Evolutionary conservation across 2,329 filamentous ascomycete genomes (phyloP), one percentile per base, ranked within the genome.

Genomic region (Colletotrichum nymphaeae): DNA sequence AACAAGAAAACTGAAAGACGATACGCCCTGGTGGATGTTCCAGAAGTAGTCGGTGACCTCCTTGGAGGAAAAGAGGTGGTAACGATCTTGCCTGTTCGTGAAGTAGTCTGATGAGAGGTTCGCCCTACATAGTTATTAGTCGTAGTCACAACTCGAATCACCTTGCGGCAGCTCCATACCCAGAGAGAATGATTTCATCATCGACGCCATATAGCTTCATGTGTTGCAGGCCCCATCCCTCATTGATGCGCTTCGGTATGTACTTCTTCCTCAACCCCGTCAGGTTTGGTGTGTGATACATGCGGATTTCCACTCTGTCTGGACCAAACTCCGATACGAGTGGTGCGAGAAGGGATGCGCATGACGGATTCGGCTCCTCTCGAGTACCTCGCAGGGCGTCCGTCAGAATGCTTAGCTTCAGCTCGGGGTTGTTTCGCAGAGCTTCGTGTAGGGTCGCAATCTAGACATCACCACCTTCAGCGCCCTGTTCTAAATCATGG

Each of bases 201-300:
- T 99, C 97, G 26, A 98, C 86, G 0, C 97, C 97, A 78, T 99
- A 99, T 0, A 99, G 87, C 87, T 99, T 99, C 96, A 99, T 99
- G 80, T 99, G 97, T 81, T 99, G 97, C 74, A 99, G 84, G 1
- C 97, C 97, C 97, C 97, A 99, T 22, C 97, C 97, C 84, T 99
- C 97, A 77, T 99, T 99, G 81, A 99, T 96, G 24, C 97, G 89
- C 80, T 91, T 94, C 0, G 97, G 97, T 2, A 98, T 90, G 76
- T 94, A 87, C 78, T 92, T 92, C 84, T 98, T 98, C 63, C 93
- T 90, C 70, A 97, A 78, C 0, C 97, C 97, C 3, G 94, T 97
- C 75, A 99, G 84, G 79, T 99, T 99, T 0, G 97, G 97, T 1
- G 97, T 99, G 83, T 99, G 97, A 80, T 97, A 99, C 95, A 99